Conservation (phyloP, 768 basidiomycete genomes). For the Termitomyces sp. region DNA sequence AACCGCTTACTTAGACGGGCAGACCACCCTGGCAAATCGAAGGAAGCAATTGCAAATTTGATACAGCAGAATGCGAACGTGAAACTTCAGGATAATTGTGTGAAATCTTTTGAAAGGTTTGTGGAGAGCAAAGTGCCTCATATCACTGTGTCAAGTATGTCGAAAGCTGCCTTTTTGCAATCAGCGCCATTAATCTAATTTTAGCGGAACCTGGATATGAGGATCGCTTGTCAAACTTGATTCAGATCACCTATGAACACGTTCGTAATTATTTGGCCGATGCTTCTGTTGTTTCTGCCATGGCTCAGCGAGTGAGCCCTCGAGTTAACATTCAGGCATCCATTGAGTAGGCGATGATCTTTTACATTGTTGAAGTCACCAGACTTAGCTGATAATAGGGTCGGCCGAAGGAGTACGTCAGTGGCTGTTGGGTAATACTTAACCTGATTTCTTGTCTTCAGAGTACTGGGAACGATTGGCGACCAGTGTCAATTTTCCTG, state of each 20-base stretch:
- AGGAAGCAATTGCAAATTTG: background rate
- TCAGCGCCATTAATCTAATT: background rate
- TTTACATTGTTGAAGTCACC: background rate
- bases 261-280: slow-evolving; percentile 16
- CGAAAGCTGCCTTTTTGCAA: background rate
- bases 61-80: slow-evolving; percentile 1
- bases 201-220: slow-evolving; percentile 12
- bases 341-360: slow-evolving; percentile 20
- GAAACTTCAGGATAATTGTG: slow-evolving; percentile 2
- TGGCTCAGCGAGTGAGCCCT: slow-evolving; percentile 24
- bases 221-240: slow-evolving; percentile 8
- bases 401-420: slow-evolving; percentile 19
- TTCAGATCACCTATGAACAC: slow-evolving; percentile 15
- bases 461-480: slow-evolving; percentile 27
- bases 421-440: background rate
- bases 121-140: slow-evolving; percentile 8
- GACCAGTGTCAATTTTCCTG: slow-evolving; percentile 20
- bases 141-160: slow-evolving; percentile 14
- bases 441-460: slow-evolving; percentile 7
- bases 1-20: slow-evolving; percentile 6
- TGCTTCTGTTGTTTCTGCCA: slow-evolving; percentile 21
- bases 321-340: slow-evolving; percentile 22
- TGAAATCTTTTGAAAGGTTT: slow-evolving; percentile 10
- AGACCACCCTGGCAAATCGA: slow-evolving; percentile 1
- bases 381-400: slow-evolving; percentile 6